phyloP scores from a whole-genome alignment of 768 basidiomycete genomes.

The Mycena maculata region DNA sequence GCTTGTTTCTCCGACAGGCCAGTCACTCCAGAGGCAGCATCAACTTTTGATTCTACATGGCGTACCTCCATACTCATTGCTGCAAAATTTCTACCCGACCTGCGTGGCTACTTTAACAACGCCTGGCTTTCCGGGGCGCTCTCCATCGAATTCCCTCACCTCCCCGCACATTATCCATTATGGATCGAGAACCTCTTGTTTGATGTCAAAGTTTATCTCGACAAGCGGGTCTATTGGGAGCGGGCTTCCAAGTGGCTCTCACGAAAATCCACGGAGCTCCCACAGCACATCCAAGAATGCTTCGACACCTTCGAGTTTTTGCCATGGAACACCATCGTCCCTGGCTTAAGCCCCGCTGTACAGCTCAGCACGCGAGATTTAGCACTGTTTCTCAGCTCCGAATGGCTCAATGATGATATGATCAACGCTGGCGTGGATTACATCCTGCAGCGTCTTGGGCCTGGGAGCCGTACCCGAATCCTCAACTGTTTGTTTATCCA shows the following conservation, averaged over 20 bases:
- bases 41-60: not conserved
- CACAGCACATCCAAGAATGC: not conserved
- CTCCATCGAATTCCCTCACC: constrained; percentile 10
- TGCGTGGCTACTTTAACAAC: not conserved
- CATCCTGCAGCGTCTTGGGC: not conserved
- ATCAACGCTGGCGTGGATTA: constrained; percentile 12
- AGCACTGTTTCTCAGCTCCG: not conserved
- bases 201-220: not conserved
- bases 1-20: not conserved
- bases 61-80: not conserved
- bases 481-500: no score
- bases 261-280: not conserved
- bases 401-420: constrained; percentile 23
- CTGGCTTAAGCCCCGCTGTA: not conserved
- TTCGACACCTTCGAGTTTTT: not conserved
- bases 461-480: constrained; percentile 4
- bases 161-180: not conserved
- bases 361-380: constrained; percentile 5
- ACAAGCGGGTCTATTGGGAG: not conserved
- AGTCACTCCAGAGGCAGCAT: not conserved
- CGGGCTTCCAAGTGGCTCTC: not conserved
- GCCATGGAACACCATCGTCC: not conserved
- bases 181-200: constrained; percentile 14
- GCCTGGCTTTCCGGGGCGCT: constrained; percentile 2
- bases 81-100: not conserved